Percentiles rank a stretch among this genome's conserved stretches.
phyloP scores from a whole-genome alignment of 805 yeast genomes.

The Metschnikowia lunata region DNA sequence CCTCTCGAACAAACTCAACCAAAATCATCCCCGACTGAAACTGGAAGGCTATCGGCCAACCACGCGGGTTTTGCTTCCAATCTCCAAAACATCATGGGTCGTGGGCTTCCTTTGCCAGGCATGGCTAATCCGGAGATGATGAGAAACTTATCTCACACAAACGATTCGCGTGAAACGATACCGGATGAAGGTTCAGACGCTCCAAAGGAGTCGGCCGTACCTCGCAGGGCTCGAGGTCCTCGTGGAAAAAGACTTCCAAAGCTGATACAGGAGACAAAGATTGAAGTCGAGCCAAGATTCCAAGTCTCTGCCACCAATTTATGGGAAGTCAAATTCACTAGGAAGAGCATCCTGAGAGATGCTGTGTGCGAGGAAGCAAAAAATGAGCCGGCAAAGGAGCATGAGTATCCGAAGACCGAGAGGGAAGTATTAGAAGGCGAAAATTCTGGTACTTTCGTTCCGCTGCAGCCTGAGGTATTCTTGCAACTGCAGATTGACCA shows the following conservation, averaged over 20 bases:
- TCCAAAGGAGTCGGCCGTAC: background rate
- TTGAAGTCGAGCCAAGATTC: constrained; percentile 34
- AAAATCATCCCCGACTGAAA: constrained; percentile 6
- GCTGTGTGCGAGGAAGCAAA: no score
- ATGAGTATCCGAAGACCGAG: background rate
- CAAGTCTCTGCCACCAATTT: constrained; percentile 28
- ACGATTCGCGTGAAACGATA: constrained; percentile 3
- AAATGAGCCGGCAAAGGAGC: no score
- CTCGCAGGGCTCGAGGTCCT: constrained; percentile 65
- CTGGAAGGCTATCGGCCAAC: constrained; percentile 28
- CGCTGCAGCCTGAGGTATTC: no score
- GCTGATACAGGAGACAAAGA: constrained; percentile 40
- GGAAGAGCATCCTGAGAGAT: background rate
- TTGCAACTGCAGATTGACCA: no score
- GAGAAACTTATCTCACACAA: constrained; percentile 11
- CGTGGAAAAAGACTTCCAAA: constrained; percentile 66
- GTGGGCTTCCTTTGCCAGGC: constrained; percentile 50
- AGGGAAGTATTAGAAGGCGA: background rate
- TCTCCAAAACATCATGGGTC: constrained; percentile 54
- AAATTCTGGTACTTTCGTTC: no score
- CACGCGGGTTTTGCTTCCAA: constrained; percentile 51
- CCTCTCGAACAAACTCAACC: constrained; percentile 11
- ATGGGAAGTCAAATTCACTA: constrained; percentile 30
- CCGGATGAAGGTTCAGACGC: constrained; percentile 8
- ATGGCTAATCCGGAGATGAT: constrained; percentile 43